phyloP scores from a whole-genome alignment of 2,329 filamentous ascomycete genomes.

The Sclerotinia trifoliorum region DNA sequence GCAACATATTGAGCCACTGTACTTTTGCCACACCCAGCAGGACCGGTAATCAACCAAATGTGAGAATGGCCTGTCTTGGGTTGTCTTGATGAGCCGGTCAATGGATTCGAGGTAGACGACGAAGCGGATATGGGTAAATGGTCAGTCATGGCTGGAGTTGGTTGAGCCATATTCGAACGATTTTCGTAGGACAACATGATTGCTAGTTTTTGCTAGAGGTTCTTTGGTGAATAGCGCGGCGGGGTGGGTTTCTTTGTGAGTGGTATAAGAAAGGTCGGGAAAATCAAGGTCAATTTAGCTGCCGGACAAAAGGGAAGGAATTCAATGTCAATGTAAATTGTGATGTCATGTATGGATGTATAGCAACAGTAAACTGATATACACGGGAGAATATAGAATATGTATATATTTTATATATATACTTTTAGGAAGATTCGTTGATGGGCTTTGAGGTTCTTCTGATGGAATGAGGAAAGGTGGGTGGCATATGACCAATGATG shows the following conservation, averaged over 20 bases:
- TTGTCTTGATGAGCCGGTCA: conserved; percentile 27
- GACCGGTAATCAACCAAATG: conserved; percentile 79
- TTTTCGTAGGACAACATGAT: conserved; percentile 38
- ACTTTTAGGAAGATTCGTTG: neutral
- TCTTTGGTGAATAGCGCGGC: neutral
- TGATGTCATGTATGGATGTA: conserved; percentile 7
- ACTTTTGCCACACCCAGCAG: conserved; percentile 76
- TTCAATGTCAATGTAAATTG: neutral
- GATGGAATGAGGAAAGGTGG: neutral
- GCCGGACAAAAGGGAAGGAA: neutral
- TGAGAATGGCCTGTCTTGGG: conserved; percentile 50
- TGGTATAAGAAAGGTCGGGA: conserved; percentile 8
- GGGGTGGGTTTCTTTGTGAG: conserved; percentile 1
- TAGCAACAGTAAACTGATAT: conserved; percentile 6
- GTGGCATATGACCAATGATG: neutral
- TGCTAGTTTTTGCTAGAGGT: conserved; percentile 21
- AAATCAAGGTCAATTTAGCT: neutral
- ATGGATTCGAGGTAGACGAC: conserved; percentile 24
- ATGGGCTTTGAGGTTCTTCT: neutral
- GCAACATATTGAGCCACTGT: conserved; percentile 69
- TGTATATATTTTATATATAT: neutral
- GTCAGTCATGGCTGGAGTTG: conserved; percentile 32
- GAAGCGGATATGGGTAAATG: conserved; percentile 32
- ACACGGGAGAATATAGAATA: neutral
- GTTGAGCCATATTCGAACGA: conserved; percentile 33